These are phyloP conservation scores for Pythium vanterpoolii DNA, from an alignment of 352 stramenopile genomes.

Conservation along the genomic window DNA sequence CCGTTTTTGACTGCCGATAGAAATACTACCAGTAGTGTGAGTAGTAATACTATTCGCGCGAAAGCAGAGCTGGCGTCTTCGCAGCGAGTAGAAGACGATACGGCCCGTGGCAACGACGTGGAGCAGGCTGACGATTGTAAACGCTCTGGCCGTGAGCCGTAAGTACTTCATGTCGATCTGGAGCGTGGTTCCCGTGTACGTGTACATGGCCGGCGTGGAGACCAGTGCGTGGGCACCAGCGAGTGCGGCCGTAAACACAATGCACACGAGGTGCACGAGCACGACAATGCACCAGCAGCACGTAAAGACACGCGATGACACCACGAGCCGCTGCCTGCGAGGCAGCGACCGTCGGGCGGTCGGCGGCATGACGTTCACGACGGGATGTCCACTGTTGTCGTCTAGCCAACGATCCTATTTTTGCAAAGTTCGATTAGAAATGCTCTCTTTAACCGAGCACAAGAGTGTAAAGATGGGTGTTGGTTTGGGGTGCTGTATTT, in stretches of 20 bases:
- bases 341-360: too few species aligned
- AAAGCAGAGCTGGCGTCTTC: conserved; percentile 6
- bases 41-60: too few species aligned
- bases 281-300: conserved; percentile 3
- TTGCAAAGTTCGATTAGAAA: too few species aligned
- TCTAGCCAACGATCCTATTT: too few species aligned
- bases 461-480: too few species aligned
- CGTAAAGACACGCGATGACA: neutral
- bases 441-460: too few species aligned
- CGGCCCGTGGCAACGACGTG: conserved; percentile 1
- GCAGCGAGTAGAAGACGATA: conserved; percentile 7
- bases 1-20: too few species aligned
- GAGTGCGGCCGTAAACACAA: neutral
- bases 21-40: too few species aligned
- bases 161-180: conserved; percentile 5
- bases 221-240: neutral
- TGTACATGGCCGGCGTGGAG: conserved; percentile 4
- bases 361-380: too few species aligned
- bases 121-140: conserved; percentile 1
- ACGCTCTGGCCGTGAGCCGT: neutral
- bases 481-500: conserved; percentile 8
- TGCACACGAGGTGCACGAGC: neutral
- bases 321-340: neutral
- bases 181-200: conserved; percentile 1
- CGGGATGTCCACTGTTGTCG: too few species aligned